Percentiles rank a stretch among this genome's conserved stretches.
Conservation (phyloP, 2,329 filamentous ascomycete genomes). For the Nemania abortiva region DNA sequence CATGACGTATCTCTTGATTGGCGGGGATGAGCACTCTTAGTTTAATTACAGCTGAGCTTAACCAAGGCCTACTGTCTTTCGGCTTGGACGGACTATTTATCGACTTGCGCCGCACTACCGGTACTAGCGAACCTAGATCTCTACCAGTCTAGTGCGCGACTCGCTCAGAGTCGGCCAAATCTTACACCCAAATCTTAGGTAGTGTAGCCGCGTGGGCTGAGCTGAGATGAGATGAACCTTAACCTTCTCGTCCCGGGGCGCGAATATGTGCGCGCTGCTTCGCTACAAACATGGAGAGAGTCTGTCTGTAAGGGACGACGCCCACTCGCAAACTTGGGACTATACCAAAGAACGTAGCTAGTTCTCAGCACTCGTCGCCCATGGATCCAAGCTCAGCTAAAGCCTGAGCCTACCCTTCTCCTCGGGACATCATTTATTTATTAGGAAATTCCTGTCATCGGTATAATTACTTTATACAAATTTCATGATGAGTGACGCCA, state of each 20-base stretch:
- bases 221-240: conserved; percentile 19
- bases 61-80: not conserved
- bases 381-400: not conserved
- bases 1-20: conserved; percentile 27
- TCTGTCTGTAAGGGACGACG: not conserved
- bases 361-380: not conserved
- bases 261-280: not conserved
- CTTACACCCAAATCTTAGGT: conserved; percentile 3
- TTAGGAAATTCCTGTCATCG: not conserved
- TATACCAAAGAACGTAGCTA: not conserved
- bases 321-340: not conserved
- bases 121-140: conserved; percentile 5
- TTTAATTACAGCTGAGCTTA: conserved; percentile 32
- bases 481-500: conserved; percentile 20
- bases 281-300: not conserved
- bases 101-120: conserved; percentile 3
- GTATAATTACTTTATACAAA: not conserved
- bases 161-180: conserved; percentile 10
- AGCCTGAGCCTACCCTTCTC: not conserved
- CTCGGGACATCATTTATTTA: not conserved
- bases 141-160: conserved; percentile 13
- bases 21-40: not conserved
- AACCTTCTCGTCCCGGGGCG: not conserved
- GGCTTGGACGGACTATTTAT: not conserved
- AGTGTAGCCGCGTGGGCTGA: not conserved